A percentile compares a stretch with the other conserved stretches of the same genome.
These are phyloP conservation scores for Solanum sitiens DNA, from an alignment of 257 asterid genomes.

Conservation along the genomic window DNA sequence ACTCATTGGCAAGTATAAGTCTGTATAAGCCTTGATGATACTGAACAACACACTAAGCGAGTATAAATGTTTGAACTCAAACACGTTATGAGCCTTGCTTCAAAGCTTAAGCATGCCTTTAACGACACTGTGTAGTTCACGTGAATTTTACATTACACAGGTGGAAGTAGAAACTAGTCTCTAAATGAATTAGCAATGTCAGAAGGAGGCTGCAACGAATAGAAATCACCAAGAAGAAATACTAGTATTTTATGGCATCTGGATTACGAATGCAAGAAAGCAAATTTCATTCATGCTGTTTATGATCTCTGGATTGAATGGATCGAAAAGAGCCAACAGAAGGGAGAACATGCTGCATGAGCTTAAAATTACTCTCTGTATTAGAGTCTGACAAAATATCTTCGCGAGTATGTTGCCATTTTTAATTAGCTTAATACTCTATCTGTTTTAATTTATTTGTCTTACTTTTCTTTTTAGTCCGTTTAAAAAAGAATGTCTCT, in stretches of 20 bases:
- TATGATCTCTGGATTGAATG: neutral
- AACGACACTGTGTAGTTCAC: fast-evolving
- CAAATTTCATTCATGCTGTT: neutral
- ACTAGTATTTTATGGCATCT: neutral
- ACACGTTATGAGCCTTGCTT: neutral
- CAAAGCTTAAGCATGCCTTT: neutral
- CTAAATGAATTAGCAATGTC: neutral
- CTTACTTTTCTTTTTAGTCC: neutral
- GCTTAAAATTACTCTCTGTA: neutral
- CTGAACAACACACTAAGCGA: neutral
- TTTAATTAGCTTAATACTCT: neutral
- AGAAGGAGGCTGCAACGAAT: neutral
- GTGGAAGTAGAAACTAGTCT: neutral
- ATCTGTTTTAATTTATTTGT: neutral
- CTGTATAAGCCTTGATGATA: neutral
- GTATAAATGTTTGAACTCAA: neutral
- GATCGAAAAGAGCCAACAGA: neutral
- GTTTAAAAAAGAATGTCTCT: neutral
- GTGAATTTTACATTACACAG: neutral
- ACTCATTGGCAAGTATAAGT: neutral
- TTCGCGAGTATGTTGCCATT: neutral
- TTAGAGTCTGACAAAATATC: neutral
- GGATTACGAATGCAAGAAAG: neutral
- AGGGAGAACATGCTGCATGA: neutral
- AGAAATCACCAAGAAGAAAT: neutral